Percentiles rank a stretch among this genome's conserved stretches.
Conservation (phyloP, 257 asterid species). For the Perilla frutescens region DNA sequence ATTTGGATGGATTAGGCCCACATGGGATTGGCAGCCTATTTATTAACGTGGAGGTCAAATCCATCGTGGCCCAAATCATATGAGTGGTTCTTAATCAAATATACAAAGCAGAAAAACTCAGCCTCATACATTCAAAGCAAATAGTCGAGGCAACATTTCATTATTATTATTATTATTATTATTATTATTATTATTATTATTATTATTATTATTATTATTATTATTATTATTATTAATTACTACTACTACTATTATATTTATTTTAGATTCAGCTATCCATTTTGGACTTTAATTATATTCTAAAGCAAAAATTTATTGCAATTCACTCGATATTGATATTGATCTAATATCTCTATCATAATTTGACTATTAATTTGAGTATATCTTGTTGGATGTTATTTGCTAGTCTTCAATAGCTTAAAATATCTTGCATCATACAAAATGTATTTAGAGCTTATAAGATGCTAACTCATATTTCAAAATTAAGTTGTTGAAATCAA, state of each 20-base stretch:
- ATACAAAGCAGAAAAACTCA: not conserved
- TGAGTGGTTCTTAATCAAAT: constrained; percentile 37
- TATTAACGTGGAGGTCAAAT: constrained; percentile 35
- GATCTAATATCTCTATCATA: not conserved
- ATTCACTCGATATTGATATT: not conserved
- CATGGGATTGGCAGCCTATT: constrained; percentile 22
- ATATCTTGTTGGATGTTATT: too few species aligned
- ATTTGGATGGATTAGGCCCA: constrained; percentile 28
- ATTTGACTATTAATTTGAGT: not conserved
- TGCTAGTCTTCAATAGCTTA: too few species aligned
- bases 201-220: not conserved
- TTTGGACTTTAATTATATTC: too few species aligned
- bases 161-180: not conserved
- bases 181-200: too few species aligned
- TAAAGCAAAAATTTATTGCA: not conserved
- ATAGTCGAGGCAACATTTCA: not conserved
- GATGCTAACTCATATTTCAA: too few species aligned
- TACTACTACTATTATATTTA: too few species aligned
- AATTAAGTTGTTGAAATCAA: too few species aligned
- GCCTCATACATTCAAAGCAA: not conserved
- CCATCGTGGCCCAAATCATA: constrained; percentile 35
- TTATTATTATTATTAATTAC: not conserved
- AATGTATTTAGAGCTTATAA: too few species aligned
- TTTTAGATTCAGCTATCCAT: too few species aligned
- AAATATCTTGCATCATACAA: too few species aligned